Percentiles rank a stretch among this genome's conserved stretches.
phyloP scores from a whole-genome alignment of 371 early-diverging fungal genomes.

The Rhizomucor pusillus region DNA sequence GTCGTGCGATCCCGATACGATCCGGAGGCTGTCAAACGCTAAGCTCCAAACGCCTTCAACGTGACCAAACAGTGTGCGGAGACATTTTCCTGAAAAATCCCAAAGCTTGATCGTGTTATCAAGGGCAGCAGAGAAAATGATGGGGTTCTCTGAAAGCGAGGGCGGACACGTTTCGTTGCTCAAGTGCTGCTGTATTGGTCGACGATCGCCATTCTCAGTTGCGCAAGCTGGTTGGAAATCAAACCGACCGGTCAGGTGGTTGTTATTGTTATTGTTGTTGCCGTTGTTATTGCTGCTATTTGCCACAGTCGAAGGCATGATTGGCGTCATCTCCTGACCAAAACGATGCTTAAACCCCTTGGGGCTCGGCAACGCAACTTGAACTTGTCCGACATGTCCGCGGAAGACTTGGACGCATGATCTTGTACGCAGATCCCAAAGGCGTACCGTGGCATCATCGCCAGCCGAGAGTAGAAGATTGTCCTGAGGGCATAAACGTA shows the following conservation, averaged over 20 bases:
- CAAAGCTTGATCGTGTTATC: slow-evolving; percentile 92
- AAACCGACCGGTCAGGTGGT: slow-evolving; percentile 1
- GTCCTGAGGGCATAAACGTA: slow-evolving; percentile 66
- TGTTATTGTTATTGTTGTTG: slow-evolving; percentile 9
- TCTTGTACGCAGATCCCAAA: slow-evolving; percentile 81
- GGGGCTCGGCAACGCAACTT: slow-evolving; percentile 51
- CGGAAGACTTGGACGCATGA: slow-evolving; percentile 65
- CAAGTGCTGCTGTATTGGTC: background rate
- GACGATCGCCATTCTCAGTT: slow-evolving; percentile 3
- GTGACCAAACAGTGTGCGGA: slow-evolving; percentile 88
- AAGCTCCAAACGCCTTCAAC: slow-evolving; percentile 89
- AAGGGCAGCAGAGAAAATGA: slow-evolving; percentile 80
- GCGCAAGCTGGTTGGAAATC: slow-evolving; percentile 17
- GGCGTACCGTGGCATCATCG: slow-evolving; percentile 77
- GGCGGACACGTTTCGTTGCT: background rate
- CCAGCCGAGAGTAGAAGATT: slow-evolving; percentile 73
- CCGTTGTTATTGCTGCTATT: background rate
- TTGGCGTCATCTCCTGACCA: slow-evolving; percentile 9
- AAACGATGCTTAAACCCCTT: slow-evolving; percentile 44
- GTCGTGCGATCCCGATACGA: slow-evolving; percentile 91
- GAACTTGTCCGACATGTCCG: slow-evolving; percentile 85
- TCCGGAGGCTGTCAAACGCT: slow-evolving; percentile 86
- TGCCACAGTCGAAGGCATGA: slow-evolving; percentile 11
- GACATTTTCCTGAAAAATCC: slow-evolving; percentile 76
- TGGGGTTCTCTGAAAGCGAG: slow-evolving; percentile 36